Evolutionary conservation across 495 filamentous ascomycete genomes (phyloP).

Genomic region (Lasiosphaeria hispida): DNA sequence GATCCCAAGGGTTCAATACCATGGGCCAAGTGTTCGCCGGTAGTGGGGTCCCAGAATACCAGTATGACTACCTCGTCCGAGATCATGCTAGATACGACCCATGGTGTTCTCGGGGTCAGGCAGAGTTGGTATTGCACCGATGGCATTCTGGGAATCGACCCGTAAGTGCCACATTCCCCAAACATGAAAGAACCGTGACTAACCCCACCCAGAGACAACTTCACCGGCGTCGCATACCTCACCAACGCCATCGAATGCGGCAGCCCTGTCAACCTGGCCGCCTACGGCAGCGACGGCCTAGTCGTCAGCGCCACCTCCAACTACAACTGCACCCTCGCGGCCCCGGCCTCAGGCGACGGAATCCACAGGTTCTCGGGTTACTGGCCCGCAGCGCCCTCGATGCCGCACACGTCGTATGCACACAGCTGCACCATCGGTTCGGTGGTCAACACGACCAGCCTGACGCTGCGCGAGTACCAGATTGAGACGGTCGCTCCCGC

Average conservation of each 20-base stretch:
- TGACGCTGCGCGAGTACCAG: slow-evolving; percentile 20
- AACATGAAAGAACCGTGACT: background rate
- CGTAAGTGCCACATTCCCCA: slow-evolving; percentile 2
- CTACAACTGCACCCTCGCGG: slow-evolving; percentile 17
- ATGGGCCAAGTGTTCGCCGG: slow-evolving; percentile 19
- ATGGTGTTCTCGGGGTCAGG: slow-evolving; percentile 21
- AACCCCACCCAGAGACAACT: slow-evolving; percentile 9
- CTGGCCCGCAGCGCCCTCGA: slow-evolving; percentile 25
- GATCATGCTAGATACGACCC: slow-evolving; percentile 15
- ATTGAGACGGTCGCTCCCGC: slow-evolving; percentile 8
- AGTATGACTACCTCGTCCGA: slow-evolving; percentile 1
- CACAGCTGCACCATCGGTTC: slow-evolving; percentile 48
- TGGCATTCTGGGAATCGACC: slow-evolving; percentile 15
- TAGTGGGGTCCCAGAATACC: too few species aligned
- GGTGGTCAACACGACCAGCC: slow-evolving; percentile 20
- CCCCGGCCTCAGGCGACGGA: background rate
- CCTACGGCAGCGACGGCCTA: background rate
- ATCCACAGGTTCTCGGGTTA: slow-evolving; percentile 21
- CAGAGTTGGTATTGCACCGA: slow-evolving; percentile 26
- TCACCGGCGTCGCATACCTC: slow-evolving; percentile 22
- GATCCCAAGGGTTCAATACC: slow-evolving; percentile 4
- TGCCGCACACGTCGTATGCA: slow-evolving; percentile 52
- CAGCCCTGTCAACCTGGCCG: slow-evolving; percentile 3
- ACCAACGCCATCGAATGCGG: slow-evolving; percentile 11
- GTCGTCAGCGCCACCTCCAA: background rate